A percentile compares a stretch with the other conserved stretches of the same genome.
Conservation (phyloP, 2,329 filamentous ascomycete species). For the Talaromyces sp. region DNA sequence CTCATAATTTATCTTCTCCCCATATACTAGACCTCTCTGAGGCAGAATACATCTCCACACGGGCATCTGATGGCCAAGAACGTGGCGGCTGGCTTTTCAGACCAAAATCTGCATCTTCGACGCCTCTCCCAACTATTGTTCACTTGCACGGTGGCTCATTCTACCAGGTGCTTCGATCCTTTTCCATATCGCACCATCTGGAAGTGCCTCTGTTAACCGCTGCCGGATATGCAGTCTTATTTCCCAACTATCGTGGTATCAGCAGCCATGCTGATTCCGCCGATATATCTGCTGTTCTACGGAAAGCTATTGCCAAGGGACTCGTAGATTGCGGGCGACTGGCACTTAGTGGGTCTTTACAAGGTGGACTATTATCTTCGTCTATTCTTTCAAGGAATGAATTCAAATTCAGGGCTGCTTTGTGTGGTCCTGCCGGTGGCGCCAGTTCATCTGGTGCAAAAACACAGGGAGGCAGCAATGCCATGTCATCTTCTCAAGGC, state of each 20-base stretch:
- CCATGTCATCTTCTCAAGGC: neutral
- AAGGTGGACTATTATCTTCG: neutral
- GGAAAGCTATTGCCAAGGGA: neutral
- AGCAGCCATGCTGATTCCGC: neutral
- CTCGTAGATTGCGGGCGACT: neutral
- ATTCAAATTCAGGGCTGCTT: neutral
- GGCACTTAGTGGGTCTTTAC: neutral
- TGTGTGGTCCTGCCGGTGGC: neutral
- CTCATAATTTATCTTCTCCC: neutral
- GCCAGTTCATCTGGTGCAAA: neutral
- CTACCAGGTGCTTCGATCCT: neutral
- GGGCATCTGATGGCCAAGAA: neutral
- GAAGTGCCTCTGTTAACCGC: neutral
- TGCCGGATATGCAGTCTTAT: neutral
- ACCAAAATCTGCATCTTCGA: neutral
- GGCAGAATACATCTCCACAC: neutral
- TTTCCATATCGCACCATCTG: neutral
- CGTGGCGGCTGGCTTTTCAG: neutral
- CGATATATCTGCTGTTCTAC: neutral
- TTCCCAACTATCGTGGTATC: neutral
- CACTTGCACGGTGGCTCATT: neutral
- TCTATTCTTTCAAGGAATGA: neutral
- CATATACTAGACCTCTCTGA: neutral
- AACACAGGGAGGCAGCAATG: neutral
- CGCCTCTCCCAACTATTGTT: neutral